Evolutionary conservation across 1,284 basidiomycete species (phyloP), one percentile per base, ranked within the genome.

Genomic region (Ustilago cynodontis): DNA sequence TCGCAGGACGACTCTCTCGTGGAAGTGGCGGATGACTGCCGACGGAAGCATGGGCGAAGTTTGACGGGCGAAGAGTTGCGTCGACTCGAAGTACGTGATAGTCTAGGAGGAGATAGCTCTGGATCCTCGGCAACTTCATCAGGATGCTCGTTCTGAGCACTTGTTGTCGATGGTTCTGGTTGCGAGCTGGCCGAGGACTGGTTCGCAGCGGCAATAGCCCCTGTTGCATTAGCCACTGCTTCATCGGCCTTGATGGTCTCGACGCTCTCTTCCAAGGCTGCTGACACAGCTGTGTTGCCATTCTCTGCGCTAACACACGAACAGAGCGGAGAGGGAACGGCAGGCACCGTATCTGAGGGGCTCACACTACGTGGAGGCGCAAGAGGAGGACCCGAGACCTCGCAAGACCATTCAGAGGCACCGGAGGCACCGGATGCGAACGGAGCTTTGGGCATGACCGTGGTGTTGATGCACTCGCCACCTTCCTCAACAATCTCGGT

Each of bases 1-100:
- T 84, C 83, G 50, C 79, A 80, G 1, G 77, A 80, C 8, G 83
- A 85, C 33, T 80, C 78, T 13, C 67, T 50, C 18, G 68, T 72
- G 22, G 72, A 66, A 20, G 65, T 53, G 6, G 57, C 59, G 3
- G 82, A 77, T 8, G 65, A 58, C 20, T 79, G 70, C 1, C 79
- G 71, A 39, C 76, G 76, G 71, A 83, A 83, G 54, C 82, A 83
- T 6, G 82, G 82, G 11, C 82, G 74, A n/a, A 83, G 72, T 51
- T 62, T 79, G 59, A 52, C 77, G n/a, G 77, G 82, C 24, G 73
- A 83, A 28, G 70, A 82, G 52, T 72, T 69, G 49, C 68, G 78
- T 45, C 79, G 76, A 47, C 55, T 59, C 26, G 77, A 68, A 10
- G 56, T 28, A 9, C 75, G 65, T 24, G 71, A 65, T 3, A 43